Conservation (phyloP, 768 basidiomycete genomes). For the Sporobolomyces roseus region DNA sequence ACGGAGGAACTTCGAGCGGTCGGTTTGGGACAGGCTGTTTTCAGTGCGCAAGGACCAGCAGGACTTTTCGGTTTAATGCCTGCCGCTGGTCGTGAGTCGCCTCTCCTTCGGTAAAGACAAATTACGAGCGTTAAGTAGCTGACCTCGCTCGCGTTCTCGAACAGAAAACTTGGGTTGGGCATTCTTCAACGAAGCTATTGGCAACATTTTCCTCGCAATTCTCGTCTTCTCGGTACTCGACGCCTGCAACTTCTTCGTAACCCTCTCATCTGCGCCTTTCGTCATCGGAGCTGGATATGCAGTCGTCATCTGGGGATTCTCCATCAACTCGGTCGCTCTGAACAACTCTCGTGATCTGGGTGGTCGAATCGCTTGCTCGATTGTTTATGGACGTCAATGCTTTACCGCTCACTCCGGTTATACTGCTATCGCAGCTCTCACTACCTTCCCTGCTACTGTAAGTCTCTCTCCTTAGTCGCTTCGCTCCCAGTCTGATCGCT, state of each 20-base stretch:
- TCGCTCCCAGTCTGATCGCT: background rate
- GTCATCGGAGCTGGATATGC: slow-evolving; percentile 38
- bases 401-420: slow-evolving; percentile 17
- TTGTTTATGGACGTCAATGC: slow-evolving; percentile 30
- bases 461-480: background rate
- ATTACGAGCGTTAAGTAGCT: too few relatives aligned
- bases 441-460: slow-evolving; percentile 28
- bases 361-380: slow-evolving; percentile 21
- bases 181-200: slow-evolving; percentile 41
- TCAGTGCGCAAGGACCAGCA: slow-evolving; percentile 29
- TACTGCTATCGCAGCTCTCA: slow-evolving; percentile 34
- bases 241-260: slow-evolving; percentile 37
- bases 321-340: slow-evolving; percentile 25
- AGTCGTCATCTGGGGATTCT: slow-evolving; percentile 32
- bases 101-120: slow-evolving; percentile 35
- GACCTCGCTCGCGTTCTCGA: background rate
- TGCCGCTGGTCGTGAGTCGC: slow-evolving; percentile 4
- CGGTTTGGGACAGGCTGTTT: background rate
- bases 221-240: slow-evolving; percentile 42
- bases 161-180: too few relatives aligned
- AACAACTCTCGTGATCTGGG: slow-evolving; percentile 41
- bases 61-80: slow-evolving; percentile 35
- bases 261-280: slow-evolving; percentile 31
- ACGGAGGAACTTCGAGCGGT: background rate
- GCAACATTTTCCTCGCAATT: slow-evolving; percentile 40